Percentiles rank a stretch among this genome's conserved stretches.
These are phyloP conservation scores for Kazachstania kunashirensis DNA, from an alignment of 805 yeast species.

Conservation along the genomic window DNA sequence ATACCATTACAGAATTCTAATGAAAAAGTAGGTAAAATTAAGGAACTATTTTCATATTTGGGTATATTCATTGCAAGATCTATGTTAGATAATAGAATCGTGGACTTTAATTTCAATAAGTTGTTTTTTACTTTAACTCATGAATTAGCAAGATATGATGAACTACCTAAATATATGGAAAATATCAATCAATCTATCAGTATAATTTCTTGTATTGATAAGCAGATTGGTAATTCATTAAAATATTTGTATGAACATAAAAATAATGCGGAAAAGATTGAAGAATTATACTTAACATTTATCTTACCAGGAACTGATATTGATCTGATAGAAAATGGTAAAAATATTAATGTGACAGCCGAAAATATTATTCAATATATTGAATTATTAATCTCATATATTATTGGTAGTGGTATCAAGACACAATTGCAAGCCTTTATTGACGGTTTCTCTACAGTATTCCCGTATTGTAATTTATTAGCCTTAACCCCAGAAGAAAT, in stretches of 20 bases:
- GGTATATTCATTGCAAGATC: conserved; percentile 86
- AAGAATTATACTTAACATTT: conserved; percentile 52
- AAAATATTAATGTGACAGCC: conserved; percentile 37
- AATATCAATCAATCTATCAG: conserved; percentile 23
- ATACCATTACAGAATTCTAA: conserved; percentile 37
- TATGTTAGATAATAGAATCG: conserved; percentile 73
- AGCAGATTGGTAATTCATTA: conserved; percentile 48
- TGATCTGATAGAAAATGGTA: conserved; percentile 52
- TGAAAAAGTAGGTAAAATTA: conserved; percentile 33
- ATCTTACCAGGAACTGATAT: conserved; percentile 68
- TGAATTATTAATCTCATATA: conserved; percentile 43
- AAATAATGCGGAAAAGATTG: conserved; percentile 20
- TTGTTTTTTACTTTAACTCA: conserved; percentile 57
- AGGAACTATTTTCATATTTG: conserved; percentile 50
- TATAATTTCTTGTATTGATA: conserved; percentile 45
- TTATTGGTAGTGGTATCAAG: conserved; percentile 53
- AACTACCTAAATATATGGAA: conserved; percentile 2
- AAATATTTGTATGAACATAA: conserved; percentile 38
- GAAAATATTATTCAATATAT: conserved; percentile 53
- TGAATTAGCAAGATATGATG: conserved; percentile 7
- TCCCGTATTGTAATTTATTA: conserved; percentile 64
- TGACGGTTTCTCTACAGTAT: conserved; percentile 72
- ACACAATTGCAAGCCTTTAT: conserved; percentile 60
- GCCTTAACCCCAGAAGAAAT: conserved; percentile 72
- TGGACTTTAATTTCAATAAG: conserved; percentile 71